These are phyloP conservation scores for Primulina eburnea DNA, from an alignment of 257 asterid species.

Conservation along the genomic window DNA sequence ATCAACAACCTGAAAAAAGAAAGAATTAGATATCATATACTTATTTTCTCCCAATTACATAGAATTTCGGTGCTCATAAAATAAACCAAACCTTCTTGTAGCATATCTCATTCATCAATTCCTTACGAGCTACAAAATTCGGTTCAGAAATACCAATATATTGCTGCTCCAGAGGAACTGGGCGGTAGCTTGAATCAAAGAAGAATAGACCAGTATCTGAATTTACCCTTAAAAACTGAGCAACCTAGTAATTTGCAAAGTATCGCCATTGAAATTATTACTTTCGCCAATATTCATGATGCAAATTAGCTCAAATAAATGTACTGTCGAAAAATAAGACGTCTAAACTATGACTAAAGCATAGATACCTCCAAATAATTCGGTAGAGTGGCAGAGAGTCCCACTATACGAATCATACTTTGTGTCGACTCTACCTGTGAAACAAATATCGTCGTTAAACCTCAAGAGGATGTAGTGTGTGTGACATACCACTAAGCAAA, in stretches of 20 bases:
- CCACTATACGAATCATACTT: conserved; percentile 97
- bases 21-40: conserved; percentile 16
- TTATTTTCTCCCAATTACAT: conserved; percentile 11
- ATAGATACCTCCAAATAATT: conserved; percentile 80
- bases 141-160: conserved; percentile 86
- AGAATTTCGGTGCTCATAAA: conserved; percentile 16
- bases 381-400: conserved; percentile 97
- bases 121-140: conserved; percentile 77
- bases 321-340: conserved; percentile 15
- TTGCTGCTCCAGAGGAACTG: conserved; percentile 96
- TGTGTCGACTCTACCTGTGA: conserved; percentile 97
- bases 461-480: not conserved
- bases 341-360: conserved; percentile 22
- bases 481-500: no score
- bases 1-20: conserved; percentile 63
- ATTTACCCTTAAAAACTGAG: conserved; percentile 95
- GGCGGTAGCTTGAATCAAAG: conserved; percentile 95
- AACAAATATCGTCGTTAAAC: conserved; percentile 25
- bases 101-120: conserved; percentile 81
- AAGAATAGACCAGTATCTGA: conserved; percentile 86
- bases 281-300: conserved; percentile 13
- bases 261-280: conserved; percentile 21
- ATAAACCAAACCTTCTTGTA: conserved; percentile 66
- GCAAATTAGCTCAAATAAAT: conserved; percentile 18
- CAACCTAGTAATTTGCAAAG: conserved; percentile 59